A percentile compares a stretch with the other conserved stretches of the same genome.
Conservation (phyloP, 805 yeast species). For the Myxozyma udenii region DNA sequence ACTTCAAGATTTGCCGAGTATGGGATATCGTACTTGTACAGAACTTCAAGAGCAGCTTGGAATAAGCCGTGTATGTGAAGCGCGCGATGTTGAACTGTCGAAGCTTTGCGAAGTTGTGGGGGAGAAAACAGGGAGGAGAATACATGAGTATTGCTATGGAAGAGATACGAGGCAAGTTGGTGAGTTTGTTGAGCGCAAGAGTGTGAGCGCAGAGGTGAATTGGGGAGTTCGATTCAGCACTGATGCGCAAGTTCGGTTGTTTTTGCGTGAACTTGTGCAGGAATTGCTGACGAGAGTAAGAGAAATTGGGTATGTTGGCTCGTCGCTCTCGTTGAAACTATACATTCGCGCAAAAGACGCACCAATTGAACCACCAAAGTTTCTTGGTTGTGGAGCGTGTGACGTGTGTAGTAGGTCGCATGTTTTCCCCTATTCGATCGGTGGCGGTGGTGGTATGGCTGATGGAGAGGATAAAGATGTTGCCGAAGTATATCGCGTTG, state of each 20-base stretch:
- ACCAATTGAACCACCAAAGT: constrained; percentile 72
- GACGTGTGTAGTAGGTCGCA: constrained; percentile 59
- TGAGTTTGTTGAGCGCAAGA: constrained; percentile 56
- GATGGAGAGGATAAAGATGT: constrained; percentile 38
- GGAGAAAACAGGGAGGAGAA: constrained; percentile 61
- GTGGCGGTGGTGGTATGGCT: constrained; percentile 58
- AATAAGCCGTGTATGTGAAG: constrained; percentile 41
- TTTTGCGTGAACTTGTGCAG: constrained; percentile 53
- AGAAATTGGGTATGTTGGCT: constrained; percentile 49
- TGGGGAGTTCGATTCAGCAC: constrained; percentile 81
- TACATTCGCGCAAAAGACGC: constrained; percentile 64
- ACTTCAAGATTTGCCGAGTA: constrained; percentile 45
- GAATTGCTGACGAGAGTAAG: constrained; percentile 59
- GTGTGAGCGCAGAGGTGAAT: constrained; percentile 83
- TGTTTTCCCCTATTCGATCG: constrained; percentile 58
- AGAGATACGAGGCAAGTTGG: constrained; percentile 60
- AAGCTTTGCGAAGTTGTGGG: constrained; percentile 57
- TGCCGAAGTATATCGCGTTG: constrained; percentile 32
- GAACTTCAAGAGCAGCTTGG: constrained; percentile 45
- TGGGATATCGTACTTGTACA: constrained; percentile 43
- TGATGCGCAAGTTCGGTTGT: constrained; percentile 59
- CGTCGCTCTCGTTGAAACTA: constrained; percentile 60
- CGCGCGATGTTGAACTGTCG: constrained; percentile 40
- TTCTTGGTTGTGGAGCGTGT: constrained; percentile 80
- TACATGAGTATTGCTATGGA: constrained; percentile 62